Conservation (phyloP, 371 early-diverging fungal genomes). For the Saksenaea vasiformis region DNA sequence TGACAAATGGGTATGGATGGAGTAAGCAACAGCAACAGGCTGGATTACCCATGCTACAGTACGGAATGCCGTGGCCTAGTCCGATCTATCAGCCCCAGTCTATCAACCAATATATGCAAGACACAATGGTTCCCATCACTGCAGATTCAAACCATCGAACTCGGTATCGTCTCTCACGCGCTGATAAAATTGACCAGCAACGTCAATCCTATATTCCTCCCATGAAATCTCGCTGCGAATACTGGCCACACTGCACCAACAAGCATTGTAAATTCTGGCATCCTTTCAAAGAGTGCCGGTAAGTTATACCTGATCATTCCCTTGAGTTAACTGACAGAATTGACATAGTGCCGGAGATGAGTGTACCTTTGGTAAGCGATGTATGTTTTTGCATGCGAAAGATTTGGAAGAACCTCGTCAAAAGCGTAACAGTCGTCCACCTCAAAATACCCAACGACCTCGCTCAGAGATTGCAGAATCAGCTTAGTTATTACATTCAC, state of each 20-base stretch:
- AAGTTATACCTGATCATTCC: slow-evolving; percentile 12
- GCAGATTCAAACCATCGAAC: background rate
- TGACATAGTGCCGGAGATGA: slow-evolving; percentile 41
- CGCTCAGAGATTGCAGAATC: background rate
- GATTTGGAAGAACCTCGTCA: slow-evolving; percentile 20
- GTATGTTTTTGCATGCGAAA: slow-evolving; percentile 55
- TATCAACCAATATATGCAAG: background rate
- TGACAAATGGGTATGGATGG: background rate
- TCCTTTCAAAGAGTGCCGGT: slow-evolving; percentile 54
- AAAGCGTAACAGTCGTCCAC: background rate
- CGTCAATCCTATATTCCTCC: slow-evolving; percentile 33
- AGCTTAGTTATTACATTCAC: background rate
- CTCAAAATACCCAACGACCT: slow-evolving; percentile 2
- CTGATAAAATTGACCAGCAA: slow-evolving; percentile 41
- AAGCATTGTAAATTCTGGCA: slow-evolving; percentile 62
- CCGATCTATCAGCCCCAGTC: background rate
- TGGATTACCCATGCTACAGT: background rate
- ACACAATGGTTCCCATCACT: background rate
- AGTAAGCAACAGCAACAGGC: background rate
- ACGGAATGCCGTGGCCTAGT: background rate
- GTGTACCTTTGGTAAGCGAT: slow-evolving; percentile 50
- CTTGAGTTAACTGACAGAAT: background rate
- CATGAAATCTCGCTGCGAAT: slow-evolving; percentile 54
- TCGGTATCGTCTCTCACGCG: slow-evolving; percentile 25
- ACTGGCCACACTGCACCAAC: slow-evolving; percentile 63